Percentiles rank a stretch among this genome's conserved stretches.
These are phyloP conservation scores for Trapa bicornis DNA, from an alignment of 345 rosid genomes.

Conservation along the genomic window DNA sequence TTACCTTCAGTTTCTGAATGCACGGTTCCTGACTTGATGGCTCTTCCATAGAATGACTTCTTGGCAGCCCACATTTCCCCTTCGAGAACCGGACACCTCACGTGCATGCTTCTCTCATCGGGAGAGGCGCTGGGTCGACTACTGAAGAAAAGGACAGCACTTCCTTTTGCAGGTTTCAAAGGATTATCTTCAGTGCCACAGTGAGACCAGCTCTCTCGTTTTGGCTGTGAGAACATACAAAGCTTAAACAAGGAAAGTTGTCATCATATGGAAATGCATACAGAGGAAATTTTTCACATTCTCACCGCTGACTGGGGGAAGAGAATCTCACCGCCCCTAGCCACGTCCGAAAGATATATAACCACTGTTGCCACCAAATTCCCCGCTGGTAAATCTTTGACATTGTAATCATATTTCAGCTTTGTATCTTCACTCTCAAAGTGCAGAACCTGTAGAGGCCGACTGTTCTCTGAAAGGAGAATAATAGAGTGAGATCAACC, in stretches of 20 bases:
- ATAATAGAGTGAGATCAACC: not conserved
- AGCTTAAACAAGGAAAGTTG: not conserved
- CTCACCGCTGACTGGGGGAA: slow-evolving; percentile 63
- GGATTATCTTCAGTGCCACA: slow-evolving; percentile 32
- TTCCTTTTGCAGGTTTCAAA: slow-evolving; percentile 61
- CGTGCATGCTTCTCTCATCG: slow-evolving; percentile 53
- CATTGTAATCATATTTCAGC: slow-evolving; percentile 36
- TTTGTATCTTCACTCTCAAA: slow-evolving; percentile 35
- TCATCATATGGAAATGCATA: not conserved
- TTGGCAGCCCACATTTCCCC: slow-evolving; percentile 66
- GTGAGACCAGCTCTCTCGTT: slow-evolving; percentile 38
- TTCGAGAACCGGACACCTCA: slow-evolving; percentile 67
- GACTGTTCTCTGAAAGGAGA: slow-evolving; percentile 39
- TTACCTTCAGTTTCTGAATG: slow-evolving; percentile 13
- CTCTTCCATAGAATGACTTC: slow-evolving; percentile 29
- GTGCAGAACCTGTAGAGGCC: slow-evolving; percentile 34
- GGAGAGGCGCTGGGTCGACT: slow-evolving; percentile 37
- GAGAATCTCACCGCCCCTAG: slow-evolving; percentile 60
- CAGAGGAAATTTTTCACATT: slow-evolving; percentile 1
- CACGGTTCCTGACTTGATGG: slow-evolving; percentile 13
- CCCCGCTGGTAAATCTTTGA: slow-evolving; percentile 30
- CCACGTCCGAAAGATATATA: slow-evolving; percentile 64
- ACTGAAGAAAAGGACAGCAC: slow-evolving; percentile 68
- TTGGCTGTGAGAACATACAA: slow-evolving; percentile 25
- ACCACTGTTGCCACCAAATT: slow-evolving; percentile 56